Evolutionary conservation across 1,284 basidiomycete genomes (phyloP).

Genomic region (Puccinia coronata): DNA sequence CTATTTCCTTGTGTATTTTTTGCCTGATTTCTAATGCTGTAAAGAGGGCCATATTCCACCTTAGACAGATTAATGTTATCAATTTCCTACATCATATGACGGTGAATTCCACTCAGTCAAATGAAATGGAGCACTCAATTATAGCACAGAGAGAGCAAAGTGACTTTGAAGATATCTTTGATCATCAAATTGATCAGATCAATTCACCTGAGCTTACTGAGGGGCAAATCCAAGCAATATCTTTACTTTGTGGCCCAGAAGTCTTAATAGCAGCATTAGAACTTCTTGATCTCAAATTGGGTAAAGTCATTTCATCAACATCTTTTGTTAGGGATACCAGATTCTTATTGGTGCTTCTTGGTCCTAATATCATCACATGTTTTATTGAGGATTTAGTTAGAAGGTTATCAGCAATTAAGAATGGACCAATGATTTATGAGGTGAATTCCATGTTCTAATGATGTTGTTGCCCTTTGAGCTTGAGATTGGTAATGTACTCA

Average conservation of each 20-base stretch:
- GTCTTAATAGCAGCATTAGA: constrained; percentile 17
- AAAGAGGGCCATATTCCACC: no score
- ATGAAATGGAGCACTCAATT: neutral
- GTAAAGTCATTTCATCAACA: neutral
- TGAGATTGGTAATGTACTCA: neutral
- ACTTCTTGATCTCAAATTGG: constrained; percentile 18
- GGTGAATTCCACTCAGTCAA: neutral
- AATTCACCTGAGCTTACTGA: constrained; percentile 6
- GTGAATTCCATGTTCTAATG: neutral
- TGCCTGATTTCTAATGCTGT: no score
- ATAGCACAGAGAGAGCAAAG: neutral
- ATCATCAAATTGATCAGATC: constrained; percentile 22
- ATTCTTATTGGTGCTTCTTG: neutral
- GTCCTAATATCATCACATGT: neutral
- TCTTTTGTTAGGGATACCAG: neutral
- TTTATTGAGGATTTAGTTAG: neutral
- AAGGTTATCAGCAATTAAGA: neutral
- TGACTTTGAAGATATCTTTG: constrained; percentile 11
- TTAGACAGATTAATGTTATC: no score
- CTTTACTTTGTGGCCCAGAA: constrained; percentile 13
- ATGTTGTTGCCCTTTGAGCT: neutral
- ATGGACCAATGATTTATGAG: constrained; percentile 8
- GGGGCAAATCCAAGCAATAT: constrained; percentile 7
- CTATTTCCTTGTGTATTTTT: no score
- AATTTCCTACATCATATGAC: neutral